Evolutionary conservation across 2,329 filamentous ascomycete species (phyloP).

Genomic region (Aaosphaeria pasadenensis): DNA sequence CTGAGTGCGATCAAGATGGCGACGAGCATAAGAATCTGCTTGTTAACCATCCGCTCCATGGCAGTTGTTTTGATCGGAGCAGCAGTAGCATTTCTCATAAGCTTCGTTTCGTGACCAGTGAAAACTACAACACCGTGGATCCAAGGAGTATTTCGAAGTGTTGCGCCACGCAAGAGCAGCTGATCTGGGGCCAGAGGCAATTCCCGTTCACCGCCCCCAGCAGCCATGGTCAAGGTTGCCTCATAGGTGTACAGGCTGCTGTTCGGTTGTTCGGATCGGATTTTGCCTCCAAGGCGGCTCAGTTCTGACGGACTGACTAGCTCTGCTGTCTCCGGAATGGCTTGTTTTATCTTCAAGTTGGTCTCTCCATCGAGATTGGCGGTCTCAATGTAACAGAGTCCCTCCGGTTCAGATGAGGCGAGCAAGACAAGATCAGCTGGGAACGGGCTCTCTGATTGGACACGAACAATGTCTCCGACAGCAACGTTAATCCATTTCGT

Average conservation of each 20-base stretch:
- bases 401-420: constrained; percentile 94
- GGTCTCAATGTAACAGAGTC: constrained; percentile 97
- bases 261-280: constrained; percentile 96
- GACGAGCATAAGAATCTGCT: constrained; percentile 86
- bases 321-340: constrained; percentile 83
- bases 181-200: constrained; percentile 88
- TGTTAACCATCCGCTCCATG: constrained; percentile 90
- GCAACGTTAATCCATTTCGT: constrained; percentile 91
- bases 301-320: constrained; percentile 85
- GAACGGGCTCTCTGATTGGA: constrained; percentile 93
- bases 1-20: constrained; percentile 80
- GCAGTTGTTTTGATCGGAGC: constrained; percentile 97
- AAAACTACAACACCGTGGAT: constrained; percentile 95
- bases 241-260: constrained; percentile 98
- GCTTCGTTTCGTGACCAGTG: constrained; percentile 95
- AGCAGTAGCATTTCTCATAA: constrained; percentile 97
- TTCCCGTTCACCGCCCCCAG: constrained; percentile 90
- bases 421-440: constrained; percentile 90
- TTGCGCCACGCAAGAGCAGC: constrained; percentile 86
- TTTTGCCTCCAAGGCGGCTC: constrained; percentile 76
- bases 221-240: constrained; percentile 86
- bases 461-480: constrained; percentile 88
- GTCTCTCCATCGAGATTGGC: constrained; percentile 97
- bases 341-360: constrained; percentile 98
- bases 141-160: constrained; percentile 94